Percentiles rank a stretch among this genome's conserved stretches.
Conservation (phyloP, 495 filamentous ascomycete species). For the Penicillium egyptiacum region DNA sequence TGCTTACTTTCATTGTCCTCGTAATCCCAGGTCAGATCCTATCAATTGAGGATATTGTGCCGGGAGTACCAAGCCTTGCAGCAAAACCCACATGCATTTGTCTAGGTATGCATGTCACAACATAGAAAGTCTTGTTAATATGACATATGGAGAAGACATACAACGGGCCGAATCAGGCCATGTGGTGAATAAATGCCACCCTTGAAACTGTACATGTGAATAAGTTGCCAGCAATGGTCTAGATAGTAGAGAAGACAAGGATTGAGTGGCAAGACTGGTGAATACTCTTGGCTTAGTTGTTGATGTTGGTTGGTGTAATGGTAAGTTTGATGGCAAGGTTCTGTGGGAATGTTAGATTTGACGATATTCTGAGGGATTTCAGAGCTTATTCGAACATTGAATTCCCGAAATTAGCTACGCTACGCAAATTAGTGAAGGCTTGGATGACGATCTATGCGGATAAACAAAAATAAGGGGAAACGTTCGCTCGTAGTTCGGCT, state of each 20-base stretch:
- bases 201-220: slow-evolving; percentile 26
- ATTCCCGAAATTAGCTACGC: background rate
- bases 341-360: background rate
- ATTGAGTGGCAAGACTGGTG: slow-evolving; percentile 54
- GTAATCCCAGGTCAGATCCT: background rate
- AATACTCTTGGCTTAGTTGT: slow-evolving; percentile 59
- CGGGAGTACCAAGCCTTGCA: background rate
- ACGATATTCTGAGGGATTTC: background rate
- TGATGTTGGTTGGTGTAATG: slow-evolving; percentile 69
- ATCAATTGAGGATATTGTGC: background rate
- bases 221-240: background rate
- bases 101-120: slow-evolving; percentile 4
- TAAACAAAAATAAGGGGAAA: background rate
- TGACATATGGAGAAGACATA: background rate
- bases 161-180: background rate
- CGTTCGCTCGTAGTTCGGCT: background rate
- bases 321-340: slow-evolving; percentile 62
- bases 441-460: background rate
- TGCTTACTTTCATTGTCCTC: background rate
- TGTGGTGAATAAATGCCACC: slow-evolving; percentile 14
- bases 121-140: background rate
- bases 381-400: background rate
- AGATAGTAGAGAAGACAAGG: slow-evolving; percentile 12
- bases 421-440: background rate
- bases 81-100: slow-evolving; percentile 4